phyloP scores from a whole-genome alignment of 129 eudicot genomes.

The Dittrichia graveolens region DNA sequence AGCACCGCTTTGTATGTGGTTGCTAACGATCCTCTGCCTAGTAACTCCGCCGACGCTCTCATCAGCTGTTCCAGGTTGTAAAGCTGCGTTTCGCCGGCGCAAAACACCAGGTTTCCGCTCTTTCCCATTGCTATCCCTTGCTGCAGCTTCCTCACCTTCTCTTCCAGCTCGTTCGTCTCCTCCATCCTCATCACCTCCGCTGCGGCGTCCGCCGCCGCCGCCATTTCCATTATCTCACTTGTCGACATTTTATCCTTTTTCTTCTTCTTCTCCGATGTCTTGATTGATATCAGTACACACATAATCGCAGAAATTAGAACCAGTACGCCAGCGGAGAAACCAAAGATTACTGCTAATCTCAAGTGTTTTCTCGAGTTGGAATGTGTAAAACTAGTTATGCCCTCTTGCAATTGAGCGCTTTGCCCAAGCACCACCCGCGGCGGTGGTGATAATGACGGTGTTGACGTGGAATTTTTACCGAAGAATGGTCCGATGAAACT shows the following conservation, averaged over 20 bases:
- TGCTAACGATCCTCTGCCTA: conserved; percentile 78
- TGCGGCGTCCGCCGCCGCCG: conserved; percentile 53
- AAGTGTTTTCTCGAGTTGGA: conserved; percentile 26
- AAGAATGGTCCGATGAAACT: conserved; percentile 54
- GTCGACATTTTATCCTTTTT: conserved; percentile 16
- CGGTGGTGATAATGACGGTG: conserved; percentile 27
- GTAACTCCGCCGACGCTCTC: conserved; percentile 78
- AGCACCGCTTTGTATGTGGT: conserved; percentile 86
- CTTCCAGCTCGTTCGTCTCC: conserved; percentile 69
- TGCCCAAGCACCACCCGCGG: conserved; percentile 27
- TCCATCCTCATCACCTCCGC: conserved; percentile 78
- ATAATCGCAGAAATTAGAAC: conserved; percentile 39
- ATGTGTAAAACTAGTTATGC: conserved; percentile 7
- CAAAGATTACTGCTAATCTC: conserved; percentile 41
- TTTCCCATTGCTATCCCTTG: conserved; percentile 51
- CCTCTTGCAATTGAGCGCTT: conserved; percentile 35
- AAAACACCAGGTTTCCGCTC: conserved; percentile 73
- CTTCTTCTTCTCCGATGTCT: conserved; percentile 25
- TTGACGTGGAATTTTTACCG: conserved; percentile 31
- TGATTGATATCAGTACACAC: conserved; percentile 38
- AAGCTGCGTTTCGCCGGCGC: conserved; percentile 70
- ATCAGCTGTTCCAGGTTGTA: conserved; percentile 80
- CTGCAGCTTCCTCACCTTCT: conserved; percentile 63
- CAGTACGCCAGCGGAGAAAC: conserved; percentile 41
- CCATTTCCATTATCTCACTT: conserved; percentile 38